A percentile compares a stretch with the other conserved stretches of the same genome.
Evolutionary conservation across 768 basidiomycete species (phyloP).

Genomic region (Mrakia frigida): DNA sequence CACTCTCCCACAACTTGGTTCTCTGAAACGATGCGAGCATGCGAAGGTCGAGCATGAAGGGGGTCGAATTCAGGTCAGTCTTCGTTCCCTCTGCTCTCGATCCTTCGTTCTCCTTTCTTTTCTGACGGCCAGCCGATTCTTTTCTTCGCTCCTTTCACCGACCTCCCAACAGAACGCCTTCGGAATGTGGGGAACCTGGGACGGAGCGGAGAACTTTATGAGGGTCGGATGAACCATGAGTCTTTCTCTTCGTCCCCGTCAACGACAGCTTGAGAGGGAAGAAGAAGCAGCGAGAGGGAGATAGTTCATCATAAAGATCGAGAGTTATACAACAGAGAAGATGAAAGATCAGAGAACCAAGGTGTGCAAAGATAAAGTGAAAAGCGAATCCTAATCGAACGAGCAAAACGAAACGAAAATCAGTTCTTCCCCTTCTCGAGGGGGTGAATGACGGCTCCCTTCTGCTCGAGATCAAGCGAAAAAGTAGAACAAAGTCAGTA

Average conservation of each 20-base stretch:
- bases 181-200: constrained; percentile 31
- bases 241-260: not conserved
- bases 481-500: not conserved
- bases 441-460: constrained; percentile 66
- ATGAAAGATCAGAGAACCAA: not conserved
- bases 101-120: not conserved
- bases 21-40: constrained; percentile 13
- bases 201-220: constrained; percentile 44
- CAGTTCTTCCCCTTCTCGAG: constrained; percentile 50
- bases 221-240: constrained; percentile 14
- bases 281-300: not conserved
- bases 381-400: not conserved
- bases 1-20: constrained; percentile 31
- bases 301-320: not conserved
- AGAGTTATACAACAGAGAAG: not conserved
- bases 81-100: not conserved
- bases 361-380: not conserved
- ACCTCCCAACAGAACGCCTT: constrained; percentile 84
- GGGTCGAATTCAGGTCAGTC: constrained; percentile 25
- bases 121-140: not conserved
- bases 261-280: not conserved
- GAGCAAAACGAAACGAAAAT: not conserved
- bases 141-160: too few species aligned
- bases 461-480: constrained; percentile 46
- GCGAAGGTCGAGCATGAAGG: constrained; percentile 31